Evolutionary conservation across 768 basidiomycete species (phyloP).

Genomic region (Lentinula aciculospora): DNA sequence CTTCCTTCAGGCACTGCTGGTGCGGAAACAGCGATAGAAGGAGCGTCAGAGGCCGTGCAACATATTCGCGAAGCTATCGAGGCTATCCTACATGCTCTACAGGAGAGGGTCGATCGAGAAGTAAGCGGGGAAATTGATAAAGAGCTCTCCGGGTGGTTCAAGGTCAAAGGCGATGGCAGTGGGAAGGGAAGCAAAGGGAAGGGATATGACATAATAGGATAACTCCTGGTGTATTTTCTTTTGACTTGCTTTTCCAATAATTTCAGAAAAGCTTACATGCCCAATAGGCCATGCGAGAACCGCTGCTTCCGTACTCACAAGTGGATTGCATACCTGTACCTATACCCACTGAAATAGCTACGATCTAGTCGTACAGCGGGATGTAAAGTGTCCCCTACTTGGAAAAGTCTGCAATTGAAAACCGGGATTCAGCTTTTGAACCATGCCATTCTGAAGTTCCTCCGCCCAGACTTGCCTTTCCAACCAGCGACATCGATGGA

Average conservation of each 20-base stretch:
- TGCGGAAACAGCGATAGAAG: background rate
- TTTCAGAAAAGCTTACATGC: background rate
- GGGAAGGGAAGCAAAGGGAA: background rate
- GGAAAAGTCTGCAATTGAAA: too few relatives aligned
- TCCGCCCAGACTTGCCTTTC: too few relatives aligned
- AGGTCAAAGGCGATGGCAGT: slow-evolving; percentile 1
- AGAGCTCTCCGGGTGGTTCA: background rate
- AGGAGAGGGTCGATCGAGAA: background rate
- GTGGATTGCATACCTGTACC: too few relatives aligned
- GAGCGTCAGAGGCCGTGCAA: background rate
- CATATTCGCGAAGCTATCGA: background rate
- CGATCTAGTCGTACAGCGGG: too few relatives aligned
- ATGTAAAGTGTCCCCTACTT: too few relatives aligned
- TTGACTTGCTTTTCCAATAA: background rate
- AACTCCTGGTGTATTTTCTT: background rate
- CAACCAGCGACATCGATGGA: too few relatives aligned
- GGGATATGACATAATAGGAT: slow-evolving; percentile 6
- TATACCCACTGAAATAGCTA: too few relatives aligned
- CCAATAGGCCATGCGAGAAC: background rate
- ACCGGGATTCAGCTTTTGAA: too few relatives aligned
- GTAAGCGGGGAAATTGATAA: background rate
- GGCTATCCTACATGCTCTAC: background rate
- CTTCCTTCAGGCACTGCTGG: background rate
- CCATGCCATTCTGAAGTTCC: too few relatives aligned
- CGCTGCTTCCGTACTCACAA: too few relatives aligned